Percentiles rank a stretch among this genome's conserved stretches.
phyloP scores from a whole-genome alignment of 2,329 filamentous ascomycete species.

The Ophiocordyceps camponoti-floridani region DNA sequence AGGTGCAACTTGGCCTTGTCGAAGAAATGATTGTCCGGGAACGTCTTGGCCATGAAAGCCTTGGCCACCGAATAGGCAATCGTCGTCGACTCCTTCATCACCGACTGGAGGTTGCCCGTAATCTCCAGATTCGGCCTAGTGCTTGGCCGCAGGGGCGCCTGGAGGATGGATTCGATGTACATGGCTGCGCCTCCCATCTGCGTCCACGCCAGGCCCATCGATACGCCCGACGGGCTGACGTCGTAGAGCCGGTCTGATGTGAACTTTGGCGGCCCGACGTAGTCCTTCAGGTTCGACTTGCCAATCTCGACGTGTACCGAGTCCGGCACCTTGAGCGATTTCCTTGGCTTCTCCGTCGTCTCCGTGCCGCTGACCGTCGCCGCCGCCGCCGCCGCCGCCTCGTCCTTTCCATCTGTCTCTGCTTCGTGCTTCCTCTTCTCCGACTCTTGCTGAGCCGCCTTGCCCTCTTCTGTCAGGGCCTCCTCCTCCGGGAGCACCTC shows the following conservation, averaged over 20 bases:
- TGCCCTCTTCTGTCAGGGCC: conserved; percentile 72
- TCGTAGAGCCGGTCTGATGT: conserved; percentile 94
- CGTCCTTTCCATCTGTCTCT: conserved; percentile 9
- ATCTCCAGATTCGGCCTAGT: conserved; percentile 71
- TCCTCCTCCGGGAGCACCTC: conserved; percentile 64
- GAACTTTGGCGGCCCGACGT: conserved; percentile 89
- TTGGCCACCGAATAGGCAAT: conserved; percentile 97
- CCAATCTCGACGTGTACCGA: conserved; percentile 70
- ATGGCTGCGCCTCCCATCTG: conserved; percentile 91
- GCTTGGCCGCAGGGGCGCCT: conserved; percentile 56
- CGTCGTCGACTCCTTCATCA: conserved; percentile 94
- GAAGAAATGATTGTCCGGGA: conserved; percentile 86
- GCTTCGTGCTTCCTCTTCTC: conserved; percentile 37
- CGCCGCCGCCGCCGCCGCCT: conserved; percentile 30
- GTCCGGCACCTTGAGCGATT: conserved; percentile 69
- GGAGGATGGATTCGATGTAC: conserved; percentile 92
- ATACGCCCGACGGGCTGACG: conserved; percentile 77
- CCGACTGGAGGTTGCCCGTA: conserved; percentile 84
- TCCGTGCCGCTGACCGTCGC: conserved; percentile 25
- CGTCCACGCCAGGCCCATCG: conserved; percentile 97
- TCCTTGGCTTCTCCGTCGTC: conserved; percentile 35
- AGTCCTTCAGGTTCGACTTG: conserved; percentile 87
- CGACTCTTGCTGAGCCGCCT: conserved; percentile 53
- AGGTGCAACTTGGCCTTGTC: conserved; percentile 89
- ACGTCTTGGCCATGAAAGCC: conserved; percentile 66